Evolutionary conservation across 140 eudicot genomes (phyloP).

Genomic region (Flaveria floridana): DNA sequence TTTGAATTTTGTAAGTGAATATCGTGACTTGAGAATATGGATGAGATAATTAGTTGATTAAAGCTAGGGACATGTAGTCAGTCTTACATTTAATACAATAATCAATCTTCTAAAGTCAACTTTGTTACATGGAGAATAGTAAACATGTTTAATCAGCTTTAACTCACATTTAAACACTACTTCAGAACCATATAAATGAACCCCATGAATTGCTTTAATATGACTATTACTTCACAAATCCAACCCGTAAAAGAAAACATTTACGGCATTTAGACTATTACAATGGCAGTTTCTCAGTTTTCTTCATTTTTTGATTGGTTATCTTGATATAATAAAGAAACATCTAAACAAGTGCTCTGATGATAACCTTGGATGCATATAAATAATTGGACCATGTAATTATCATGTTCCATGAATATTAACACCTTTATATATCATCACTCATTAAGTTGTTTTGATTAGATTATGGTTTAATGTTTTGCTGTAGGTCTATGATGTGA

Average conservation of each 20-base stretch:
- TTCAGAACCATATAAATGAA: constrained; percentile 5
- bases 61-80: not conserved
- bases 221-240: not conserved
- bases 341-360: not conserved
- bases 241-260: not conserved
- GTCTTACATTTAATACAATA: not conserved
- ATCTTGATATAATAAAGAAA: constrained; percentile 1
- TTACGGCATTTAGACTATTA: not conserved
- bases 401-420: not conserved
- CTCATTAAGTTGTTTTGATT: not conserved
- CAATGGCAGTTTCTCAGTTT: not conserved
- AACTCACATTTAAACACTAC: not conserved
- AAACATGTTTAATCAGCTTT: not conserved
- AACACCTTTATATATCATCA: constrained; percentile 1
- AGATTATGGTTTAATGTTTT: constrained; percentile 6
- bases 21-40: not conserved
- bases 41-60: not conserved
- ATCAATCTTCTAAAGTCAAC: not conserved
- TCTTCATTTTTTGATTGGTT: not conserved
- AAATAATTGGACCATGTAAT: not conserved
- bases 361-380: constrained; percentile 4
- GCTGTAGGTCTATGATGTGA: constrained; percentile 84
- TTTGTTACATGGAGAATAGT: not conserved
- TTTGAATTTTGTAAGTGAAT: not conserved
- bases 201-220: not conserved